phyloP scores from a whole-genome alignment of 495 filamentous ascomycete species.

The Xylaria cubensis region DNA sequence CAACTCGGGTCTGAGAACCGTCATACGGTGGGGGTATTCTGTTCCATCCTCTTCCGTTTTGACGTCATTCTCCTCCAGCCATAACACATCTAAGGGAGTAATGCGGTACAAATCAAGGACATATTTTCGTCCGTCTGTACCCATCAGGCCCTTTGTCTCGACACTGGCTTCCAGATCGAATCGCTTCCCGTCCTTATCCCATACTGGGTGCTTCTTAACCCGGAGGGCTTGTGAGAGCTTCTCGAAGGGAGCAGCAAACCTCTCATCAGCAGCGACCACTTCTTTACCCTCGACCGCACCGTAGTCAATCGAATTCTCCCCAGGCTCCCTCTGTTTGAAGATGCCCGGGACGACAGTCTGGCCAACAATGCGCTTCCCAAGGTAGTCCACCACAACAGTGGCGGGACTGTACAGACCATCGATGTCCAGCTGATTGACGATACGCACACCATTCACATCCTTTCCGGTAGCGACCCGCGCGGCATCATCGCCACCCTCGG shows the following conservation, averaged over 20 bases:
- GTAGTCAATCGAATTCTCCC: conserved; percentile 98
- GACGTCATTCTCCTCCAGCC: conserved; percentile 75
- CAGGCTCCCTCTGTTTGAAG: conserved; percentile 97
- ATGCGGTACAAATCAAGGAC: conserved; percentile 95
- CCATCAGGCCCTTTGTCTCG: conserved; percentile 95
- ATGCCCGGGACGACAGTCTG: conserved; percentile 99
- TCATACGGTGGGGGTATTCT: conserved; percentile 93
- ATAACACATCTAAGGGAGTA: conserved; percentile 87
- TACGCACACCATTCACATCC: conserved; percentile 90
- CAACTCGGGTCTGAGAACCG: conserved; percentile 86
- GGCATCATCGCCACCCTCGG: conserved; percentile 95
- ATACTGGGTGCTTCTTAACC: conserved; percentile 94
- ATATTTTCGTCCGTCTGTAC: conserved; percentile 97
- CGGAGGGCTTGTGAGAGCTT: conserved; percentile 85
- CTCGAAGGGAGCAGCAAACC: conserved; percentile 83
- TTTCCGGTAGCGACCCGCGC: conserved; percentile 96
- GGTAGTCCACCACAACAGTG: conserved; percentile 95
- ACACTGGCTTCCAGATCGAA: conserved; percentile 95
- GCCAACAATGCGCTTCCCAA: conserved; percentile 95
- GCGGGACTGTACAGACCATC: conserved; percentile 92
- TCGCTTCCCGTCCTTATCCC: conserved; percentile 93
- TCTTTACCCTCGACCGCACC: conserved; percentile 98
- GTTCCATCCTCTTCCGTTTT: conserved; percentile 53
- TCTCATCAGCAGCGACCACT: conserved; percentile 84
- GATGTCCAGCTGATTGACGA: conserved; percentile 97